These are phyloP conservation scores for Pistacia integerrima DNA, from an alignment of 345 rosid species.

Conservation along the genomic window DNA sequence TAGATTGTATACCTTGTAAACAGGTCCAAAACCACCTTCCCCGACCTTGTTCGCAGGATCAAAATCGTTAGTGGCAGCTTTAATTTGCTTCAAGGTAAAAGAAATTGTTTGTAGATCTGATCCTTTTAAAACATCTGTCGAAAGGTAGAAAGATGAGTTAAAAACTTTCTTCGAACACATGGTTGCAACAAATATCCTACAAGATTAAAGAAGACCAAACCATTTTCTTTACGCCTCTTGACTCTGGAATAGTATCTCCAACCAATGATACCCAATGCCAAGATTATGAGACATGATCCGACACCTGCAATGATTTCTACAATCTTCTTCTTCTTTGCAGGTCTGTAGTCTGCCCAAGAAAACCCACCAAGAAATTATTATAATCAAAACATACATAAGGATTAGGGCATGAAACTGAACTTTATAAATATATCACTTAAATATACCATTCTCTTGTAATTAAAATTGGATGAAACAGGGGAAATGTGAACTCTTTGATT, in stretches of 20 bases:
- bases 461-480: too few species aligned
- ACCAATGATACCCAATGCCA: slow-evolving; percentile 23
- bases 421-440: too few species aligned
- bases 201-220: too few species aligned
- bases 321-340: slow-evolving; percentile 5
- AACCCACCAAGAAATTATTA: background rate
- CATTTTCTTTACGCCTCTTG: too few species aligned
- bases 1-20: slow-evolving; percentile 47
- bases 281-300: slow-evolving; percentile 18
- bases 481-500: too few species aligned
- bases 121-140: slow-evolving; percentile 17
- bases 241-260: slow-evolving; percentile 22
- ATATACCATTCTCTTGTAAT: too few species aligned
- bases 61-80: slow-evolving; percentile 53
- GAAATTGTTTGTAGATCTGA: slow-evolving; percentile 25
- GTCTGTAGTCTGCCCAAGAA: slow-evolving; percentile 27
- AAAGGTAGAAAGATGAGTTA: background rate
- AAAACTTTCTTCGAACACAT: too few species aligned
- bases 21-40: slow-evolving; percentile 74
- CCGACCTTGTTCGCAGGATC: slow-evolving; percentile 55
- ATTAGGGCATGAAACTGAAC: too few species aligned
- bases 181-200: too few species aligned
- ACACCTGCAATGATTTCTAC: slow-evolving; percentile 22
- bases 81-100: slow-evolving; percentile 56
- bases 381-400: background rate